Evolutionary conservation across 192 early-diverging fungal genomes (phyloP).

Genomic region (Backusella psychrophila): DNA sequence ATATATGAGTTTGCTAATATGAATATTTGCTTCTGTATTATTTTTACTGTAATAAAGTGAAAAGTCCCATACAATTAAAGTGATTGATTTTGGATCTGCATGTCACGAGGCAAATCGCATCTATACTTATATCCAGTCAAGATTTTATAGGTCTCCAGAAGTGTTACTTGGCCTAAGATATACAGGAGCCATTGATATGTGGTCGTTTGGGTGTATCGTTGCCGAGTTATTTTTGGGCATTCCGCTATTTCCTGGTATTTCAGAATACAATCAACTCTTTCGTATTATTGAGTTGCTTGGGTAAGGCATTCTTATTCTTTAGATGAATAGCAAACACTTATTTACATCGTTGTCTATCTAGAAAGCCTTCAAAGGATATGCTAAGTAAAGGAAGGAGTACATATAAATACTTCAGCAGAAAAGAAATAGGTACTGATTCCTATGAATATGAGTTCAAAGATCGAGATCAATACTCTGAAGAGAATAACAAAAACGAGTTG

Average conservation of each 20-base stretch:
- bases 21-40: background rate
- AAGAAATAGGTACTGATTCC: slow-evolving; percentile 36
- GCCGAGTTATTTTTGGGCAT: slow-evolving; percentile 95
- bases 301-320: slow-evolving; percentile 27
- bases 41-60: slow-evolving; percentile 45
- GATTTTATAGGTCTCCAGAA: slow-evolving; percentile 97
- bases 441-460: slow-evolving; percentile 18
- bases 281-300: slow-evolving; percentile 93
- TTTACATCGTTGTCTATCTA: slow-evolving; percentile 1
- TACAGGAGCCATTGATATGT: slow-evolving; percentile 95
- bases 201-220: slow-evolving; percentile 98
- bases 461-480: slow-evolving; percentile 11
- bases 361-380: slow-evolving; percentile 84
- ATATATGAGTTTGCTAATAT: background rate
- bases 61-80: slow-evolving; percentile 91
- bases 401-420: slow-evolving; percentile 81
- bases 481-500: slow-evolving; percentile 12
- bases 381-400: slow-evolving; percentile 87
- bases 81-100: slow-evolving; percentile 98
- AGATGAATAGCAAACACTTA: background rate
- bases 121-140: slow-evolving; percentile 98
- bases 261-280: slow-evolving; percentile 94
- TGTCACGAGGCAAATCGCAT: slow-evolving; percentile 91
- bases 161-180: slow-evolving; percentile 92
- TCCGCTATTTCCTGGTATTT: slow-evolving; percentile 93